Evolutionary conservation across 805 yeast species (phyloP).

Genomic region (Spathaspora girioi): DNA sequence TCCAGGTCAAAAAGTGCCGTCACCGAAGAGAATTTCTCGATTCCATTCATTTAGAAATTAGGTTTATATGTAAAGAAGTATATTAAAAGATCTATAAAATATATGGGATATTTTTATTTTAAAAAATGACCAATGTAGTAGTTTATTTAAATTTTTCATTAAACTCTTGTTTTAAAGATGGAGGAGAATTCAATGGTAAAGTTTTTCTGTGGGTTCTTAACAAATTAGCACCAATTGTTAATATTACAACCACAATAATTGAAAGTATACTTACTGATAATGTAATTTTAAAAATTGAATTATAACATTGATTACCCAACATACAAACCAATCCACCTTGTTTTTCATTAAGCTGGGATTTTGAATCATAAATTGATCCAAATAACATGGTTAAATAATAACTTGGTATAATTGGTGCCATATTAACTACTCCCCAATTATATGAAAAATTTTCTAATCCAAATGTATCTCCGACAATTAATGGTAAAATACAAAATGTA

Average conservation of each 20-base stretch:
- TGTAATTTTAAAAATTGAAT: conserved; percentile 40
- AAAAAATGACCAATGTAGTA: background rate
- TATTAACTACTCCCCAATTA: conserved; percentile 70
- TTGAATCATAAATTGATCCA: conserved; percentile 59
- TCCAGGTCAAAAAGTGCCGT: too few relatives aligned
- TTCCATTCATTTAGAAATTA: conserved; percentile 12
- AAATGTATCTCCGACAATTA: conserved; percentile 70
- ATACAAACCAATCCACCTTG: conserved; percentile 19
- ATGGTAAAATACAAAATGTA: conserved; percentile 68
- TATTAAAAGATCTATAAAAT: background rate
- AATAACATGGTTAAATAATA: conserved; percentile 57
- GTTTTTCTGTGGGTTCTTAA: background rate
- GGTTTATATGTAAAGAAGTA: background rate
- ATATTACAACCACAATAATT: conserved; percentile 13
- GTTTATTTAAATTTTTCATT: background rate
- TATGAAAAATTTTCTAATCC: conserved; percentile 65
- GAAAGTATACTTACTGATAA: conserved; percentile 29
- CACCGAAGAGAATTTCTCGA: conserved; percentile 9
- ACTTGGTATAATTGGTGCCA: conserved; percentile 64
- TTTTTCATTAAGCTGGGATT: conserved; percentile 15
- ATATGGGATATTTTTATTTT: too few relatives aligned
- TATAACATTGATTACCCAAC: conserved; percentile 40
- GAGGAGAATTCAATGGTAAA: conserved; percentile 5
- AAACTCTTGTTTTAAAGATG: background rate
- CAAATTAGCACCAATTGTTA: conserved; percentile 11